Base-by-base conservation (phyloP, 2,329 filamentous ascomycete genomes). In the Huntiella decipiens region DNA sequence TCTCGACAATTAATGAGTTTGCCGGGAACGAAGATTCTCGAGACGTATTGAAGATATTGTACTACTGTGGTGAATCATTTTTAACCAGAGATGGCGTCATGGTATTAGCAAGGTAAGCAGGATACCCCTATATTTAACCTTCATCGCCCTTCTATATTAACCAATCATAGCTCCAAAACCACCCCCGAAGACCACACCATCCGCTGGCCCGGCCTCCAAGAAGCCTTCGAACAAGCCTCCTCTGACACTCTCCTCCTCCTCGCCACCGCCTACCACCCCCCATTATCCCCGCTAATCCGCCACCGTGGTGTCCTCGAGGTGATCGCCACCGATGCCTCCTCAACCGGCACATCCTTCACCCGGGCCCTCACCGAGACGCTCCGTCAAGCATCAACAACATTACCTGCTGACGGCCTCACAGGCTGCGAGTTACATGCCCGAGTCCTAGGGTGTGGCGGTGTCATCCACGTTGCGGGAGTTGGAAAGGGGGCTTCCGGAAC, bases 181-280 rank as follows among this genome's bases (percentile, higher is more conserved):
- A 28, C 28, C 44, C 37, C 28, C 4, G 31, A 38, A 15, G 61
- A 64, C 4, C 64, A 64, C 16, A 64, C 61, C 4, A 69, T 74
- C 41, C 60, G 70, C 41, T 76, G 72, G 72, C 69, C 63, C 49
- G 65, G 65, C 15, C 67, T 76, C 34, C 71, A 75, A 54, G 66
- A 68, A 50, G 66, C 67, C 12, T 59, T 76, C 5, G 72, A 76
- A 54, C 68, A 73, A 49, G 68, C 70, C 2, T 62, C 61, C 28
- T 65, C 71, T 3, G 72, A 76, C 54, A 70, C 67, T 4, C 60
- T 76, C 15, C 64, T 76, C 46, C 60, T 76, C 32, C 71, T 76
- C 68, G 72, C 76, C 56, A 66, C 71, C 4, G 67, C 68, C 0
- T 75, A 73, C 54, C 74, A 70, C 44, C 70, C 70, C 1, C 69